Base-by-base conservation (phyloP, 352 stramenopile genomes). In the Phytopythium kandeliae region DNA sequence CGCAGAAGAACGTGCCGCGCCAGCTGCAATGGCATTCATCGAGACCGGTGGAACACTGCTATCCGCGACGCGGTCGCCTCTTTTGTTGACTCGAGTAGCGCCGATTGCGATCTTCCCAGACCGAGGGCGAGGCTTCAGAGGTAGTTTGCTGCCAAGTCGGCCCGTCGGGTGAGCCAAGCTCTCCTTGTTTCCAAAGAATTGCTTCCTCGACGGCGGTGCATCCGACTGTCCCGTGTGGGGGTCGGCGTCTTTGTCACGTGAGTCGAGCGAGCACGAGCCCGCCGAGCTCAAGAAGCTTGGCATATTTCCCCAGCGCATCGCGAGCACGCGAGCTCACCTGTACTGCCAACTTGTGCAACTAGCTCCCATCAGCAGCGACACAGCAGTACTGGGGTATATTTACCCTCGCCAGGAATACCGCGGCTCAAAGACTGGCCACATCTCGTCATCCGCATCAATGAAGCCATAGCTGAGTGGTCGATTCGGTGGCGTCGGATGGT, bases 161-260 rank as follows among this genome's bases (percentile, higher is more conserved):
- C 9, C 28, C 28, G 28, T 9, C 28, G 9, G 9, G 9, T 31
- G 4, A 31, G 9, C 4, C 28, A 31, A 4, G 28, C 28, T 9
- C 28, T 31, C 31, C 3, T 12, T 13, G 11, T 2, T 24, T 26
- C 26, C 43, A 10, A 11, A 10, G 19, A 24, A 26, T n/a, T 37
- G 43, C 22, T 31, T 49, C 22, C 19, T 37, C 26, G 10, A 24
- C 10, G 28, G 22, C 17, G 3, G 19, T 4, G 15, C 33, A 5
- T 53, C 34, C 8, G 47, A 19, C 9, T n/a, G 24, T 2, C 17
- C 47, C 9, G 21, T 58, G 22, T 68, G 58, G 34, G 54, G 59
- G 21, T 40, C 54, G 10, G 47, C 21, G 34, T 59, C 60, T 48
- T 67, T 50, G 28, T 67, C 50, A 4, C 52, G 49, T 8, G 44